Percentiles rank a stretch among this genome's conserved stretches.
Conservation (phyloP, 768 basidiomycete genomes). For the Boletus vermiculosoides region DNA sequence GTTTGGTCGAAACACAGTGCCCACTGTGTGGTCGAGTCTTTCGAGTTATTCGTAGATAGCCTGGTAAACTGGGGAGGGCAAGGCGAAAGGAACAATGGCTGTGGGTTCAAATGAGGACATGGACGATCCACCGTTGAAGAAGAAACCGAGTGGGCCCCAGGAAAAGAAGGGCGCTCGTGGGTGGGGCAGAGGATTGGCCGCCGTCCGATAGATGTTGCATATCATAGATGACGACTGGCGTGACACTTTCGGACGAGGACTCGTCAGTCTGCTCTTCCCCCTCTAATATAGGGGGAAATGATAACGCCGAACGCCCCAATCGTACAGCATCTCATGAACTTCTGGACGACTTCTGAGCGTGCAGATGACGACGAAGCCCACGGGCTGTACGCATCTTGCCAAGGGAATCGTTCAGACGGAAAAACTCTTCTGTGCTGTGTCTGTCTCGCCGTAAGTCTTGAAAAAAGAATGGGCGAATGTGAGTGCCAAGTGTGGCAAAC, state of each 20-base stretch:
- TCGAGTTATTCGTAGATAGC: too few relatives aligned
- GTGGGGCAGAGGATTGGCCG: neutral
- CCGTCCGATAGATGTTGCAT: slow-evolving; percentile 51
- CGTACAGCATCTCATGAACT: slow-evolving; percentile 54
- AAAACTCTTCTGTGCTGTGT: slow-evolving; percentile 80
- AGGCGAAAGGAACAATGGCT: neutral
- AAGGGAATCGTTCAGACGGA: slow-evolving; percentile 75
- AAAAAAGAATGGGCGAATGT: slow-evolving; percentile 65
- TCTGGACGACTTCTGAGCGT: too few relatives aligned
- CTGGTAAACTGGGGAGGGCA: slow-evolving; percentile 5
- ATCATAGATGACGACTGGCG: slow-evolving; percentile 73
- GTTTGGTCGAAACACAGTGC: too few relatives aligned
- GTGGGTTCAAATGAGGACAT: slow-evolving; percentile 6
- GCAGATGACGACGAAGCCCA: slow-evolving; percentile 54
- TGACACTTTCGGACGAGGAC: slow-evolving; percentile 53
- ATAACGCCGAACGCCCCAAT: neutral
- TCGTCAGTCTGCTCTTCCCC: slow-evolving; percentile 34
- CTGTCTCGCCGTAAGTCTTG: slow-evolving; percentile 59
- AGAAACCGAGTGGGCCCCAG: neutral
- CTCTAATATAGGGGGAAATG: neutral
- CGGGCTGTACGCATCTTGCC: slow-evolving; percentile 78
- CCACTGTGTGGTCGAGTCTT: too few relatives aligned
- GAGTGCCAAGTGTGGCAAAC: slow-evolving; percentile 50
- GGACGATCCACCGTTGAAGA: neutral
- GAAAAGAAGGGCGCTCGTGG: slow-evolving; percentile 9